Evolutionary conservation across 2,329 filamentous ascomycete species (phyloP), one percentile per base, ranked within the genome.

Genomic region (Fusarium nurragi): DNA sequence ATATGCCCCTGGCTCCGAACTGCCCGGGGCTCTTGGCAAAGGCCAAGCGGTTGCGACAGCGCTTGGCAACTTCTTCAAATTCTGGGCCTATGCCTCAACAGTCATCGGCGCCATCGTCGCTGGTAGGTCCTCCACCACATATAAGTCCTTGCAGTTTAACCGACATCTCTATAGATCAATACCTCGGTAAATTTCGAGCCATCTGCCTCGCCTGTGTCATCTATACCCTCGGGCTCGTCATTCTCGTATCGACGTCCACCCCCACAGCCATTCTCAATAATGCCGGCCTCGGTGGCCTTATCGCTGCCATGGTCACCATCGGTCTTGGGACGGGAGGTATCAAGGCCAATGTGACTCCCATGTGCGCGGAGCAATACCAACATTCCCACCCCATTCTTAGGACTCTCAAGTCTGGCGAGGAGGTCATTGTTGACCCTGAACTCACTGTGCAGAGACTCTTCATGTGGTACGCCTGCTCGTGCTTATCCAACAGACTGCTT

Each of bases 11-110:
- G 14, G 7, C 5, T 55, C 52, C 0, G 52, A 52, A 1, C 37
- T 55, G 0, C 52, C 52, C 0, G 52, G 52, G 1, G 52, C 52
- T 1, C 52, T 55, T 28, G 52, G 52, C 0, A 55, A 55, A 1
- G 52, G 52, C 0, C 52, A 55, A 4, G 52, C 52, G 2, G 52
- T 55, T 0, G 46, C 52, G 0, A 55, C 52, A 4, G 52, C 52
- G 6, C 52, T 55, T 2, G 52, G 52, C 1, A 55, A 55, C 28
- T 55, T 55, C 28, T 55, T 55, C 37, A 55, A 55, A 18, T 55
- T 55, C 7, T 55, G 52, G 52, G 52, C 52, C 5, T 55, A 55
- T 3, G 46, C 52, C 1, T 55, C 52, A 0, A 55, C 52, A 7
- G 52, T 55, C 3, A 55, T 55, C 2, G 52, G 52, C 0, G 52